Conservation (phyloP, 805 yeast species). For the Candida ficus region DNA sequence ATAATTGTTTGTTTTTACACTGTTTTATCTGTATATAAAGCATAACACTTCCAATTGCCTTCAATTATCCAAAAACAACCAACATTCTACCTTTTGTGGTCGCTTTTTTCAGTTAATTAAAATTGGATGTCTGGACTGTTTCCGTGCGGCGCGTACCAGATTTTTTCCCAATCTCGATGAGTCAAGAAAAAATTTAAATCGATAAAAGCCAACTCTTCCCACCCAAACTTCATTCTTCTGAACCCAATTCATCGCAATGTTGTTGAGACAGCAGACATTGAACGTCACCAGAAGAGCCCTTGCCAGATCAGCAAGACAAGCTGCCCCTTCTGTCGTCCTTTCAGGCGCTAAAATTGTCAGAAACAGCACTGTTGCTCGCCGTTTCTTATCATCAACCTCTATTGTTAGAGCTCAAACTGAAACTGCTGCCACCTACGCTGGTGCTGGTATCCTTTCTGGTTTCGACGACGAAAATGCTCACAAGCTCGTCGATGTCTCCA, state of each 20-base stretch:
- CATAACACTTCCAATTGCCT: too few relatives aligned
- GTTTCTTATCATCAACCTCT: constrained; percentile 18
- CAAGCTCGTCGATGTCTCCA: constrained; percentile 73
- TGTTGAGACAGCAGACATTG: constrained; percentile 24
- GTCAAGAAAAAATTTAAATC: background rate
- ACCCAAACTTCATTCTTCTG: background rate
- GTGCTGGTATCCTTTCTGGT: constrained; percentile 53
- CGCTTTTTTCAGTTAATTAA: too few relatives aligned
- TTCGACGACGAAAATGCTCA: constrained; percentile 58
- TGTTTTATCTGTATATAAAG: too few relatives aligned
- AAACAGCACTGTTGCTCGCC: constrained; percentile 4
- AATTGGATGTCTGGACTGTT: too few relatives aligned
- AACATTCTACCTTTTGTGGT: too few relatives aligned
- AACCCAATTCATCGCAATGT: constrained; percentile 10
- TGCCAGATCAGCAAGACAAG: constrained; percentile 3
- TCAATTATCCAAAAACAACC: too few relatives aligned
- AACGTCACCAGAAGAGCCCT: constrained; percentile 23
- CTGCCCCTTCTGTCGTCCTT: constrained; percentile 8
- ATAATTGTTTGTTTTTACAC: too few relatives aligned
- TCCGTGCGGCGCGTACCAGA: constrained; percentile 1
- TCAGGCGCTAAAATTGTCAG: constrained; percentile 11
- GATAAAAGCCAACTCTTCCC: background rate
- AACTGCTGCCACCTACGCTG: constrained; percentile 43
- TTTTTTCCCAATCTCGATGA: background rate
- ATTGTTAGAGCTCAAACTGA: constrained; percentile 16